Evolutionary conservation across 2,329 filamentous ascomycete species (phyloP), one percentile per base, ranked within the genome.

Genomic region (Talaromyces piceae): DNA sequence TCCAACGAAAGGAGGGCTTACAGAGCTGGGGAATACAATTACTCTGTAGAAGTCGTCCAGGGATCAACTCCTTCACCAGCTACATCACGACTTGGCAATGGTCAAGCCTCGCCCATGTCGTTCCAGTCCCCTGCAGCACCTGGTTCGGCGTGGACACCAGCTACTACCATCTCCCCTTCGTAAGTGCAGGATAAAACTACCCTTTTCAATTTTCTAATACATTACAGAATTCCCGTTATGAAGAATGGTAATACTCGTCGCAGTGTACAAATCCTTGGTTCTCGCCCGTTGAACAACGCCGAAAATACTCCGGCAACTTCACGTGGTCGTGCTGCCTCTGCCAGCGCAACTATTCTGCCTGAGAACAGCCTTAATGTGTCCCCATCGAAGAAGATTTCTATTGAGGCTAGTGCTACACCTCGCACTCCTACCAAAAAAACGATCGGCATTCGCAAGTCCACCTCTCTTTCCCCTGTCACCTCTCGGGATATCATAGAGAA

Each of bases 1-100:
- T 97, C 91, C 39, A 90, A 93, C 27, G 90, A 95, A 67, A 88
- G 91, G 52, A 90, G 93, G 55, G 89, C 95, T 64, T 97, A 95
- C 73, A 88, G 93, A 54, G 93, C 91, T 53, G 93, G 93, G 52
- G 93, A 97, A 74, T 97, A 97, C 73, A 91, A 91, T 61, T 74
- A 71, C 52, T 74, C 72, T 2, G 73, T 75, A 44, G 73, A 74
- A 53, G 67, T 74, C 30, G 71, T 73, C 12, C 68, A 71, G 48
- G 67, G 68, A 16, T 66, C 65, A 13, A 71, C 70, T 53, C 73
- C 73, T 4, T 74, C 73, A 25, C 71, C 73, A 27, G 67, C 65
- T 5, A 51, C 72, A 52, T 65, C 67, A 41, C 71, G 70, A 54
- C 59, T 72, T 43, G 68, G 68, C 51, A 70, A 69, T 56, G 61